Conservation (phyloP, 2,329 filamentous ascomycete genomes). For the Xylaria sp. region DNA sequence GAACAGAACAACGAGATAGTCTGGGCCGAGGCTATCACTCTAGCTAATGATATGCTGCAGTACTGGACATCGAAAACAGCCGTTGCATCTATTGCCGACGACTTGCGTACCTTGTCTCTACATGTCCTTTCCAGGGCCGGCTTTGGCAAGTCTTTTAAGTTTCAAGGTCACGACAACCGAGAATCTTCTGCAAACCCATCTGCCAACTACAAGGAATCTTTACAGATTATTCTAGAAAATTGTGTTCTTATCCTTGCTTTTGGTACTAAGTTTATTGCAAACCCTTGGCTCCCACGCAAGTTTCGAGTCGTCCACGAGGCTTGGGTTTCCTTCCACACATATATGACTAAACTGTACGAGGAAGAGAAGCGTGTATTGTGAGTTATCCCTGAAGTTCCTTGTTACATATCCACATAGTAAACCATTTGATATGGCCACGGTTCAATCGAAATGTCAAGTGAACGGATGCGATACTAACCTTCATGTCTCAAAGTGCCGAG, state of each 20-base stretch:
- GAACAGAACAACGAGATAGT: slow-evolving; percentile 36
- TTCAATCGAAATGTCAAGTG: too few relatives aligned
- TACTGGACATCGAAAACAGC: slow-evolving; percentile 33
- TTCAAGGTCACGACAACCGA: slow-evolving; percentile 35
- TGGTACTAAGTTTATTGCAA: background rate
- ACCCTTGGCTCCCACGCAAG: background rate
- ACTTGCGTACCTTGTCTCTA: slow-evolving; percentile 34
- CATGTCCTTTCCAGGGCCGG: slow-evolving; percentile 39
- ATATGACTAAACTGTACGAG: background rate
- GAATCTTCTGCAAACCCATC: background rate
- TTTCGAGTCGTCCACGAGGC: background rate
- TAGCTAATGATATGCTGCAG: slow-evolving; percentile 32
- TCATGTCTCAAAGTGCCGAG: too few relatives aligned
- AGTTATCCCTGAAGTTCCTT: too few relatives aligned
- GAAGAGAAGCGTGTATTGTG: background rate
- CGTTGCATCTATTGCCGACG: slow-evolving; percentile 28
- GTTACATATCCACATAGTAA: too few relatives aligned
- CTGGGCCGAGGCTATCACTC: slow-evolving; percentile 33
- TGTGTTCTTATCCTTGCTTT: slow-evolving; percentile 39
- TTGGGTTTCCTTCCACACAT: background rate
- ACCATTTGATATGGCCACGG: too few relatives aligned
- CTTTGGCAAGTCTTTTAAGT: slow-evolving; percentile 42
- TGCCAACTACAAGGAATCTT: slow-evolving; percentile 36
- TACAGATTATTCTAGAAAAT: slow-evolving; percentile 40
- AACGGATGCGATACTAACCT: too few relatives aligned